These are phyloP conservation scores for Sporothrix euskadiensis DNA, from an alignment of 2,329 filamentous ascomycete species.

Conservation along the genomic window DNA sequence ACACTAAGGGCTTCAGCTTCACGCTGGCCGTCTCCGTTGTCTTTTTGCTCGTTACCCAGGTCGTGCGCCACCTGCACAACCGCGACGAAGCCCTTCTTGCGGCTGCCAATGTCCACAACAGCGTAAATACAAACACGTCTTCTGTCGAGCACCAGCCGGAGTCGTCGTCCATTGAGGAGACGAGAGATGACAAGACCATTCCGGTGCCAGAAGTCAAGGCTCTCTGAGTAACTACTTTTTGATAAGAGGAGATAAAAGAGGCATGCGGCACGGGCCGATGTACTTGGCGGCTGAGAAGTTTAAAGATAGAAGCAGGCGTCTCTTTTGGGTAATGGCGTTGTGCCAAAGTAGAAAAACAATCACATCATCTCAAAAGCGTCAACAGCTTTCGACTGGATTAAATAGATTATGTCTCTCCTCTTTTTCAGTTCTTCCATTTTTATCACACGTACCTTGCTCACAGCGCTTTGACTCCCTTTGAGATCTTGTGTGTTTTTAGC, in stretches of 20 bases:
- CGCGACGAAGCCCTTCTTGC: not conserved
- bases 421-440: not conserved
- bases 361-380: too few relatives aligned
- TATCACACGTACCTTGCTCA: not conserved
- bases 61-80: not conserved
- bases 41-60: not conserved
- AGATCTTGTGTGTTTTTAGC: too few relatives aligned
- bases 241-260: too few relatives aligned
- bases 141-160: not conserved
- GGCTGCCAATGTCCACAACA: not conserved
- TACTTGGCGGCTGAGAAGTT: too few relatives aligned
- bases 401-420: not conserved
- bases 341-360: too few relatives aligned
- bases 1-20: constrained; percentile 44
- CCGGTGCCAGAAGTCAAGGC: not conserved
- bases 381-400: too few relatives aligned
- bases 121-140: not conserved
- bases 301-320: not conserved
- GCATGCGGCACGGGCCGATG: not conserved
- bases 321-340: not conserved
- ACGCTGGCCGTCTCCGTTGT: not conserved
- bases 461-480: not conserved
- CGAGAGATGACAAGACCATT: not conserved
- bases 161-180: not conserved
- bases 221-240: too few relatives aligned